Base-by-base conservation (phyloP, 1,139 yeast genomes). In the Petasospora fabianii region DNA sequence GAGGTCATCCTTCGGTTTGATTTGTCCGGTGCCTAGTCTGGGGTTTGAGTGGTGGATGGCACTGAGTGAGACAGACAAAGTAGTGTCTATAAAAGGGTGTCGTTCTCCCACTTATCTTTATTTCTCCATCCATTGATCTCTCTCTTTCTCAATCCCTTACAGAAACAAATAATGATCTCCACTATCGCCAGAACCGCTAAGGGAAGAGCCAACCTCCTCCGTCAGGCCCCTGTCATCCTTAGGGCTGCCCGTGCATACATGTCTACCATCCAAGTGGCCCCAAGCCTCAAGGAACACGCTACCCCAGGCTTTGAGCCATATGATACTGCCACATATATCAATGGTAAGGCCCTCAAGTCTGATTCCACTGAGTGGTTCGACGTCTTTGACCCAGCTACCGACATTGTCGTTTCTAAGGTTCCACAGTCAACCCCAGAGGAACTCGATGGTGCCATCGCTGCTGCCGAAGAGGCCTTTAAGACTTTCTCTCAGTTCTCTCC, bases 351-450 rank as follows among this genome's bases (percentile, higher is more conserved):
- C 43, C 64, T 77, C 50, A 71, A 77, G 51, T 75, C 84, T 24
- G 70, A 67, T 32, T 64, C 86, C 13, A 53, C 60, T 6, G 68
- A 70, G 44, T 82, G 87, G 87, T 77, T 71, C 53, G 87, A 81
- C 46, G 68, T 83, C 42, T 83, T 77, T 55, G 92, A 83, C 59
- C 92, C 92, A 2, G 85, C 90, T 37, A 83, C 90, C 38, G 77
- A 80, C 59, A 55, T 66, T 43, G 74, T 81, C 31, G 81, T 83
- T 34, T 69, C 84, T 36, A 69, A 71, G 49, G 88, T 81, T 6
- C 90, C 92, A 12, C 90, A 83, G 62, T 66, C 78, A 21, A 83
- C 90, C 3, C 72, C 71, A 6, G 72, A 67, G 36, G 94, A 84
- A 60, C 67, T 84, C 55, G 77, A 72, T 42, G 73, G 71, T 15